These are phyloP conservation scores for Conticribra guillardii DNA, from an alignment of 108 stramenopile species.

Conservation along the genomic window DNA sequence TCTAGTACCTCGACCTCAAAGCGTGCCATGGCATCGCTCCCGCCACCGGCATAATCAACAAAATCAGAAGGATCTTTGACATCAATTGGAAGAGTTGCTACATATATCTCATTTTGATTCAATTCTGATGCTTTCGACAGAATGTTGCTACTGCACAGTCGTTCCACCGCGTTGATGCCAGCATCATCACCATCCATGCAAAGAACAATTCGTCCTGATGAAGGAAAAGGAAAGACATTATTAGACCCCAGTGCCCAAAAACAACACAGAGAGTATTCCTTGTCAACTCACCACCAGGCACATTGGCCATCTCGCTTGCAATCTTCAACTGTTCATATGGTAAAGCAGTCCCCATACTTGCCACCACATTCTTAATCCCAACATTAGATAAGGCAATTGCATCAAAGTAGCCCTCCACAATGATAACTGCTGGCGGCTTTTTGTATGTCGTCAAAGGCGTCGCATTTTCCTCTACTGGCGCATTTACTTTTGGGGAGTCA, in stretches of 20 bases:
- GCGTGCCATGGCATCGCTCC: conserved; percentile 23
- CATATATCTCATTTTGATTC: conserved; percentile 58
- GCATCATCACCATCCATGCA: conserved; percentile 92
- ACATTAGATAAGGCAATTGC: conserved; percentile 84
- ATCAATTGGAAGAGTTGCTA: conserved; percentile 67
- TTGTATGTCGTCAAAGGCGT: neutral
- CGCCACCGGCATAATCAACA: conserved; percentile 50
- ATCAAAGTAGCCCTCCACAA: conserved; percentile 97
- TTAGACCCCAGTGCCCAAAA: neutral
- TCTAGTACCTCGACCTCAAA: conserved; percentile 58
- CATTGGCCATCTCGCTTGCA: conserved; percentile 54
- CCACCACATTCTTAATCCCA: conserved; percentile 80
- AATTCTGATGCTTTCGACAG: conserved; percentile 51
- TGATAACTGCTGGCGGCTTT: conserved; percentile 48
- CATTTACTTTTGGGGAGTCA: neutral
- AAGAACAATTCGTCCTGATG: conserved; percentile 71
- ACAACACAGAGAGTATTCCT: too few relatives aligned
- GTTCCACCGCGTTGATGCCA: conserved; percentile 77
- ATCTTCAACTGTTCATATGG: conserved; percentile 72
- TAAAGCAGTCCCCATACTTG: conserved; percentile 90
- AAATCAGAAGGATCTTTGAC: conserved; percentile 90
- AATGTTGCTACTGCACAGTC: conserved; percentile 64
- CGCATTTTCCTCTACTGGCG: neutral
- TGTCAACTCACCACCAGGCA: conserved; percentile 40
- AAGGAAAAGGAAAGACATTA: neutral